Evolutionary conservation across 2,329 filamentous ascomycete species (phyloP).

Genomic region (Beauveria rudraprayagi): DNA sequence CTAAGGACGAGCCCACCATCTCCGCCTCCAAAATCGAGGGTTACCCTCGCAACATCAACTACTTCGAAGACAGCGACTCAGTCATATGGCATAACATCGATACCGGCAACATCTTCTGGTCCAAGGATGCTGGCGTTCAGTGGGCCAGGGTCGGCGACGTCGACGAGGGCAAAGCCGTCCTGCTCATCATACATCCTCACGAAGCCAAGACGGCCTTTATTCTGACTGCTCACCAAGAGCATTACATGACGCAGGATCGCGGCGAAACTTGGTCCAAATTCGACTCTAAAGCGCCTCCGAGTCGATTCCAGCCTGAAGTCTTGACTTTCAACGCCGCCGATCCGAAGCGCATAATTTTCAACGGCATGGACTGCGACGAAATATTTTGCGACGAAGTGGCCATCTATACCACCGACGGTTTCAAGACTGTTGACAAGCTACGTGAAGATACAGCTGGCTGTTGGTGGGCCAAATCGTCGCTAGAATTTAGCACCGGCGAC

Average conservation of each 20-base stretch:
- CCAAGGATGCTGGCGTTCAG: conserved; percentile 67
- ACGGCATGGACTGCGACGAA: conserved; percentile 60
- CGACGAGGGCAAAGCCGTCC: conserved; percentile 51
- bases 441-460: conserved; percentile 66
- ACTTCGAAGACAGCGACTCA: conserved; percentile 84
- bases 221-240: conserved; percentile 57
- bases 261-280: conserved; percentile 78
- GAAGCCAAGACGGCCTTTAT: conserved; percentile 75
- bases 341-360: conserved; percentile 77
- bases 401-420: conserved; percentile 79
- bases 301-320: conserved; percentile 39
- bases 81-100: conserved; percentile 64
- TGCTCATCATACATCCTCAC: conserved; percentile 69
- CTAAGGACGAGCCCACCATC: conserved; percentile 61
- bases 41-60: conserved; percentile 63
- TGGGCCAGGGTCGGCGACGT: conserved; percentile 64
- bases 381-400: conserved; percentile 56
- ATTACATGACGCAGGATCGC: conserved; percentile 77
- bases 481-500: conserved; percentile 63
- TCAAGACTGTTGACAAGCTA: conserved; percentile 60
- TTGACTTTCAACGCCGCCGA: conserved; percentile 79
- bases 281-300: conserved; percentile 50
- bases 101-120: conserved; percentile 63
- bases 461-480: conserved; percentile 76
- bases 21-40: conserved; percentile 57